Evolutionary conservation across 1,284 basidiomycete species (phyloP), one percentile per base, ranked within the genome.

Genomic region (Cerrena zonata): DNA sequence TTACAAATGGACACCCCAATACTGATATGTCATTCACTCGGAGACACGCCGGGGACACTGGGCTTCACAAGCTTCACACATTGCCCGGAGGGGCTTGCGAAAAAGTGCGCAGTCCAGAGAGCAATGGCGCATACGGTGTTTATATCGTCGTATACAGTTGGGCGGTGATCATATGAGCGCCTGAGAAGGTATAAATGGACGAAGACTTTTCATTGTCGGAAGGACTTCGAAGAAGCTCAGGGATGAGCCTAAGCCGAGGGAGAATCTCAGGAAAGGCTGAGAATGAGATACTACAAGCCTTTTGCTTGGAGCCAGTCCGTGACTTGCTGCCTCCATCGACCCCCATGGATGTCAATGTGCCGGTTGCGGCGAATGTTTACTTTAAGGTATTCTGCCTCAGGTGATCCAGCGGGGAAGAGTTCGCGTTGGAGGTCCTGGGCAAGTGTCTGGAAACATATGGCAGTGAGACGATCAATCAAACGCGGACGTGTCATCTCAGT

Each of bases 291-390:
- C 47, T 67, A 85, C 64, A 86, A 86, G 24, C 84, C 84, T 58
- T 71, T 77, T 54, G 65, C 60, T 59, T 69, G 69, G 56, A 87
- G 72, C 80, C 82, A 87, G 49, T 74, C 69, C 56, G 75, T 56
- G 44, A 86, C 75, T 44, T 78, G 64, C 53, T 71, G 69, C 61
- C 78, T 85, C 78, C 78, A 81, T 49, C 69, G 71, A 4, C 82
- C 79, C 47, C 83, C 82, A 23, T 70, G 65, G 54, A 86, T 71
- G 49, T 79, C 58, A 51, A 86, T 55, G 61, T 83, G 78, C 49
- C 73, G 75, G 37, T 71, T 70, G 47, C 71, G 66, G n/a, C 64
- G 58, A 50, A 75, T 67, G 38, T 71, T 62, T 46, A 82, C 65
- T 48, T 74, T 71, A 53, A 84, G 62, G 51, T 71, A 73, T 30